These are phyloP conservation scores for Phlyctochytrium arcticum DNA, from an alignment of 192 early-diverging fungal species.

Conservation along the genomic window DNA sequence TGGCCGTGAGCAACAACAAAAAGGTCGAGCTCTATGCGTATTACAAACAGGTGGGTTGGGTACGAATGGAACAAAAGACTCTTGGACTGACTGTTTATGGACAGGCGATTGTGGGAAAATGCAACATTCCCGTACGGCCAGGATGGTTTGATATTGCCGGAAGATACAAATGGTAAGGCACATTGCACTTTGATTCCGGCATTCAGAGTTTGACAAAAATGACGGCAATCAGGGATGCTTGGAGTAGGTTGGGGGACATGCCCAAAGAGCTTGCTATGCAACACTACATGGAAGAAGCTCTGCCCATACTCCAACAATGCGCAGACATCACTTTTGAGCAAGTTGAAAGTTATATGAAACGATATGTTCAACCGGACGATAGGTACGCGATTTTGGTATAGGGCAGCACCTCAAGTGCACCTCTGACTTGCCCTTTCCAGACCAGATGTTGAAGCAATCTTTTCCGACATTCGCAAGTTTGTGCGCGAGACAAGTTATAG, in stretches of 20 bases:
- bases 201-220: not conserved
- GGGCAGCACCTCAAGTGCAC: too few relatives aligned
- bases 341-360: not conserved
- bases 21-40: conserved; percentile 1
- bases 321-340: not conserved
- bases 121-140: not conserved
- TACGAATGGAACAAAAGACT: too few relatives aligned
- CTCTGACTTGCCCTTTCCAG: not conserved
- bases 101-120: not conserved
- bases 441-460: not conserved
- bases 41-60: not conserved
- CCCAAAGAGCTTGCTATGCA: not conserved
- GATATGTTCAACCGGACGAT: not conserved
- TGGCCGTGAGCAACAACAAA: not conserved
- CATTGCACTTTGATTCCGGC: not conserved
- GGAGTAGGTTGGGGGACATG: not conserved
- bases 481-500: not conserved
- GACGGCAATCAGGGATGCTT: not conserved
- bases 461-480: not conserved
- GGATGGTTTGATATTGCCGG: conserved; percentile 4
- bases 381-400: not conserved
- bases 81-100: conserved; percentile 24
- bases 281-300: not conserved
- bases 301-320: not conserved
- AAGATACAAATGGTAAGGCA: not conserved